A percentile compares a stretch with the other conserved stretches of the same genome.
Evolutionary conservation across 352 stramenopile species (phyloP).

Genomic region (Saprolegnia parasitica): DNA sequence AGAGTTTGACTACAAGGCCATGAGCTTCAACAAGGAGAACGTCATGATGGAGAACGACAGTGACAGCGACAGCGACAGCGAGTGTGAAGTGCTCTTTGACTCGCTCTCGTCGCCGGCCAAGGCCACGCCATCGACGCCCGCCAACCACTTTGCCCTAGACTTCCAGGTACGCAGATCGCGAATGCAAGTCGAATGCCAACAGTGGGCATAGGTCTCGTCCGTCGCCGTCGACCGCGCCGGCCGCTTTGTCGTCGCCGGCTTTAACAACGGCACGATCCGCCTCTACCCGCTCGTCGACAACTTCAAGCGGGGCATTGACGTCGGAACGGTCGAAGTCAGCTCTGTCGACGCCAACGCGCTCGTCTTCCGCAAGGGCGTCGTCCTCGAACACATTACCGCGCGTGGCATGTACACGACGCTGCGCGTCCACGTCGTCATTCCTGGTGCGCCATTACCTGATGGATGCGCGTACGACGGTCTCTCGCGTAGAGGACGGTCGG

Average conservation of each 20-base stretch:
- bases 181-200: background rate
- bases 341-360: conserved; percentile 43
- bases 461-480: too few species aligned
- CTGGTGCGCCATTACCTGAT: conserved; percentile 28
- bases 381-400: conserved; percentile 76
- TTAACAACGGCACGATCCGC: conserved; percentile 66
- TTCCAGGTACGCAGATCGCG: conserved; percentile 17
- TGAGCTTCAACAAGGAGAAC: conserved; percentile 2
- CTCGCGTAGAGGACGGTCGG: conserved; percentile 47
- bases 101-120: conserved; percentile 10
- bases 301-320: background rate
- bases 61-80: conserved; percentile 20
- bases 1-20: conserved; percentile 6
- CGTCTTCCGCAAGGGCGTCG: conserved; percentile 58
- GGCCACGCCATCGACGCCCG: background rate
- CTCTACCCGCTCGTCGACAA: conserved; percentile 52
- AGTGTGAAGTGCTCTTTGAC: conserved; percentile 28
- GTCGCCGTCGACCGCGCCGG: conserved; percentile 65
- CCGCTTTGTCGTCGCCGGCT: conserved; percentile 71
- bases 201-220: conserved; percentile 53
- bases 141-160: conserved; percentile 25
- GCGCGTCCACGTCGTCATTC: conserved; percentile 69
- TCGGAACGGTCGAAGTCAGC: conserved; percentile 6
- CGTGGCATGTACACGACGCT: conserved; percentile 80
- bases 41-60: conserved; percentile 10